A percentile compares a stretch with the other conserved stretches of the same genome.
Evolutionary conservation across 176 grass and related monocot genomes (phyloP).

Genomic region (Ensete ventricosum): DNA sequence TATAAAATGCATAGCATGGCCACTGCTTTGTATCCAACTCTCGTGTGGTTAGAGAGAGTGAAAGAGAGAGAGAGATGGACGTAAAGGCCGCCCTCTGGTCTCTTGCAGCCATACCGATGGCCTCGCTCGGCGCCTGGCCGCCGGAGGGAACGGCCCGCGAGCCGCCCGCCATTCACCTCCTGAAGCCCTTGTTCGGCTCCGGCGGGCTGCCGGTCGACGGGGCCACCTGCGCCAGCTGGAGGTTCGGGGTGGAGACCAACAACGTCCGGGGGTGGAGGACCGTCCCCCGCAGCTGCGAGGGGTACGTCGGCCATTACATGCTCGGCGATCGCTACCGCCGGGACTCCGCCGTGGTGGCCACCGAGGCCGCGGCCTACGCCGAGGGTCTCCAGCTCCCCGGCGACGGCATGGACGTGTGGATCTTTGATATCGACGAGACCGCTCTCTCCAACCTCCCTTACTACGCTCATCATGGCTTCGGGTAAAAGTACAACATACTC

Average conservation of each 20-base stretch:
- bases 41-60: not conserved
- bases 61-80: not conserved
- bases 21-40: not conserved
- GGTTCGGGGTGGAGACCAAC: slow-evolving; percentile 18
- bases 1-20: too few species aligned
- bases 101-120: not conserved
- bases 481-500: not conserved
- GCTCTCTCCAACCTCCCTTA: slow-evolving; percentile 14
- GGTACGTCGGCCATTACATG: slow-evolving; percentile 14
- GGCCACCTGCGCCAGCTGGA: slow-evolving; percentile 6
- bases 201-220: not conserved
- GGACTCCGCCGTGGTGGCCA: slow-evolving; percentile 2
- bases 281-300: slow-evolving; percentile 5
- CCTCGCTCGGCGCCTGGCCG: too few species aligned
- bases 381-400: not conserved
- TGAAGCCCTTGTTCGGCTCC: not conserved
- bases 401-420: slow-evolving; percentile 22
- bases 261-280: slow-evolving; percentile 7
- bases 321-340: slow-evolving; percentile 1
- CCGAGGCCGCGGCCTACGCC: slow-evolving; percentile 4
- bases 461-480: not conserved
- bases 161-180: not conserved
- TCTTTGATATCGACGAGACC: slow-evolving; percentile 26
- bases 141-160: not conserved
- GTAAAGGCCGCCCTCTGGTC: not conserved